Evolutionary conservation across 1,139 yeast genomes (phyloP).

Genomic region (Kodamaea ohmeri): DNA sequence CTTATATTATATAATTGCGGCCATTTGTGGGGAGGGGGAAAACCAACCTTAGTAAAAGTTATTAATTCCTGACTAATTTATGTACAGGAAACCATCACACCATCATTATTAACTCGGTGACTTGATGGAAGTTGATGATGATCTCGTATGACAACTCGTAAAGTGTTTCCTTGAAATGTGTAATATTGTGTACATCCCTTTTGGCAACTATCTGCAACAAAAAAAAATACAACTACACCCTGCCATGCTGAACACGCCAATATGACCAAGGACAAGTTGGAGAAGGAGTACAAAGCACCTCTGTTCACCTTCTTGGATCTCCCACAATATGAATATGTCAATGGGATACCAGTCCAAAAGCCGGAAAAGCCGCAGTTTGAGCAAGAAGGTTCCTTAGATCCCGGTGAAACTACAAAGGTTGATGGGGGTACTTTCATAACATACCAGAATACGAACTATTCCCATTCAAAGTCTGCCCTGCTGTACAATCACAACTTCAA

Average conservation of each 20-base stretch:
- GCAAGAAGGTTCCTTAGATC: neutral
- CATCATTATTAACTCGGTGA: neutral
- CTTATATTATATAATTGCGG: too few relatives aligned
- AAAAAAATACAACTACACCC: neutral
- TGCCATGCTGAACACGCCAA: conserved; percentile 1
- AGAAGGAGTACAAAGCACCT: conserved; percentile 5
- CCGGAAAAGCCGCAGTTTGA: neutral
- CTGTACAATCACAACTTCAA: conserved; percentile 9
- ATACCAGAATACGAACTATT: conserved; percentile 7
- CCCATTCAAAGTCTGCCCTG: conserved; percentile 7
- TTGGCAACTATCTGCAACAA: too few relatives aligned
- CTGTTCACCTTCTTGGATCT: conserved; percentile 5
- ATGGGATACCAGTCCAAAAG: conserved; percentile 5
- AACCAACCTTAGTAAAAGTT: neutral
- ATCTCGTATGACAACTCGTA: too few relatives aligned
- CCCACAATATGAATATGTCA: conserved; percentile 7
- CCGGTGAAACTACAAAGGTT: neutral
- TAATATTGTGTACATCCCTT: neutral
- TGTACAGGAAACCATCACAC: neutral
- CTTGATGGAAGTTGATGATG: too few relatives aligned
- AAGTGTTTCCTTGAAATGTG: too few relatives aligned
- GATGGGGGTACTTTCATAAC: conserved; percentile 9
- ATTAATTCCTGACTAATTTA: conserved; percentile 3
- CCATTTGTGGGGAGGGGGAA: neutral
- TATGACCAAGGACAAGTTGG: conserved; percentile 7